Percentiles rank a stretch among this genome's conserved stretches.
Conservation (phyloP, 768 basidiomycete species). For the Tephrocybe sp. region DNA sequence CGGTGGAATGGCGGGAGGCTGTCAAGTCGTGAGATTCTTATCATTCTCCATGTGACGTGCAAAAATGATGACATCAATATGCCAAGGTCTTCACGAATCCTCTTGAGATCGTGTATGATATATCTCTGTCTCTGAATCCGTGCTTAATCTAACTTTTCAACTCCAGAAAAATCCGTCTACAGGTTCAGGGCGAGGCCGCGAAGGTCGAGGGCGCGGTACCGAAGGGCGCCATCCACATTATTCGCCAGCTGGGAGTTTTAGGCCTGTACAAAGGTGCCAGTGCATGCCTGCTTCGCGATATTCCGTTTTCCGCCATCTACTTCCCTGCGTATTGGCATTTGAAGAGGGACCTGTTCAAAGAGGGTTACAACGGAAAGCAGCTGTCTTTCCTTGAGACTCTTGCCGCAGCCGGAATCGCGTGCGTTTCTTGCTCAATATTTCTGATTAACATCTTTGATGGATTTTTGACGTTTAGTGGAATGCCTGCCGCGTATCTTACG, state of each 20-base stretch:
- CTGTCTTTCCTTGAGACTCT: conserved; percentile 91
- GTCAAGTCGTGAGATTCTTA: conserved; percentile 83
- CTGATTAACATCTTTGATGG: conserved; percentile 27
- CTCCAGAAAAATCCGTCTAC: conserved; percentile 85
- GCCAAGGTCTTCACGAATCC: conserved; percentile 94
- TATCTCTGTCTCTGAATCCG: not conserved
- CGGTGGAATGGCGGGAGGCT: conserved; percentile 92
- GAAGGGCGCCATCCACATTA: conserved; percentile 88
- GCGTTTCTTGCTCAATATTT: conserved; percentile 30
- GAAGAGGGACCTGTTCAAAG: conserved; percentile 92
- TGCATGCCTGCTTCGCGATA: conserved; percentile 92
- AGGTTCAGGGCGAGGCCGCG: conserved; percentile 94
- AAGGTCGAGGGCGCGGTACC: conserved; percentile 79
- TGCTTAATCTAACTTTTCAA: conserved; percentile 10
- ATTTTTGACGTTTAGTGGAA: conserved; percentile 63
- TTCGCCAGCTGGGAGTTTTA: conserved; percentile 87
- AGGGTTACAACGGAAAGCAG: conserved; percentile 94
- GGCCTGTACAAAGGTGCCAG: conserved; percentile 93
- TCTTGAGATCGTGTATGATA: conserved; percentile 85
- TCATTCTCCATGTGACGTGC: not conserved
- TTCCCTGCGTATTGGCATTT: conserved; percentile 87
- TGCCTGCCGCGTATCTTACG: conserved; percentile 95
- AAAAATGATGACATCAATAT: conserved; percentile 6
- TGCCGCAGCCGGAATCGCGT: conserved; percentile 79
- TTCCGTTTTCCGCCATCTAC: conserved; percentile 95